phyloP scores from a whole-genome alignment of 2,329 filamentous ascomycete genomes.

The Verticillium tricorpus region DNA sequence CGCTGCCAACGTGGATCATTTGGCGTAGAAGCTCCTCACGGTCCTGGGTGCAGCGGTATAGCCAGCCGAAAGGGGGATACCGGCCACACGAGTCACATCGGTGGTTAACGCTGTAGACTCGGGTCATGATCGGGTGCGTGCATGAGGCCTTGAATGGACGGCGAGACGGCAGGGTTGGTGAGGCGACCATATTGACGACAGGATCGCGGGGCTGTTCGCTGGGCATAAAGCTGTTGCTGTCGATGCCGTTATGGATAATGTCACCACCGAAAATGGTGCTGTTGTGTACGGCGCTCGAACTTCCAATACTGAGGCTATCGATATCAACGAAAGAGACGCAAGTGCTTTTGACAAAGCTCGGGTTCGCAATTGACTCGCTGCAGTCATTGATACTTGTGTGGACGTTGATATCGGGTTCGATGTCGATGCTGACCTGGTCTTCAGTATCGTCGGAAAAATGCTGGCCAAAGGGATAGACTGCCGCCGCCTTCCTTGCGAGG shows the following conservation, averaged over 20 bases:
- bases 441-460: neutral
- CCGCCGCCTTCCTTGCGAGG: neutral
- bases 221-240: neutral
- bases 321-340: neutral
- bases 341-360: neutral
- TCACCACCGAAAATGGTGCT: neutral
- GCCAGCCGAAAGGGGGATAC: constrained; percentile 59
- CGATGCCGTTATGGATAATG: neutral
- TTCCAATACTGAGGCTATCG: neutral
- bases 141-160: constrained; percentile 32
- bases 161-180: neutral
- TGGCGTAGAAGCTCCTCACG: constrained; percentile 32
- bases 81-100: constrained; percentile 56
- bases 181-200: neutral
- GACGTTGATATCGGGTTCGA: neutral
- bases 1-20: constrained; percentile 23
- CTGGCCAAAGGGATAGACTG: neutral
- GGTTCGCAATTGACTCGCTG: neutral
- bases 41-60: constrained; percentile 71
- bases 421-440: neutral
- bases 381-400: neutral
- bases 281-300: neutral
- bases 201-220: neutral
- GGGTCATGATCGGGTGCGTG: constrained; percentile 65
- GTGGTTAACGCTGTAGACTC: constrained; percentile 50